Conservation (phyloP, 129 eudicot genomes). For the Ambrosia trifida region DNA sequence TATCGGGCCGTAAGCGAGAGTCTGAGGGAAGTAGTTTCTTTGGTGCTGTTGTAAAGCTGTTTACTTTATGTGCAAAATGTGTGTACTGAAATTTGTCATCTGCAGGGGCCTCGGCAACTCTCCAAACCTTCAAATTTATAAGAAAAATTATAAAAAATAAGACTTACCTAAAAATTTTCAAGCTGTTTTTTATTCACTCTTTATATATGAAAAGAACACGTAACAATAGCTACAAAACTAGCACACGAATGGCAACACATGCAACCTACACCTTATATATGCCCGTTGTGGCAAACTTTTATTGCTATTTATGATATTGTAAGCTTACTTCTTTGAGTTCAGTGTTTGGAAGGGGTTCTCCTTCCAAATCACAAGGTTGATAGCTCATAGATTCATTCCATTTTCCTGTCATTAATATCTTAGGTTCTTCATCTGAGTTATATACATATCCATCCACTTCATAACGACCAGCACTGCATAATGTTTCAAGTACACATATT, state of each 20-base stretch:
- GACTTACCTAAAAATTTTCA: too few species aligned
- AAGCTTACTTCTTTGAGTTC: slow-evolving; percentile 76
- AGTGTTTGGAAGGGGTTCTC: slow-evolving; percentile 88
- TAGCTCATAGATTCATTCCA: slow-evolving; percentile 91
- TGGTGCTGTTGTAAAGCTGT: slow-evolving; percentile 91
- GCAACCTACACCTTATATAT: not conserved
- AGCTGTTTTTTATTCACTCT: not conserved
- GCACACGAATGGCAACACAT: not conserved
- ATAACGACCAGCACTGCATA: slow-evolving; percentile 84
- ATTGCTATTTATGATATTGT: not conserved
- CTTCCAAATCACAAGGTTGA: slow-evolving; percentile 92
- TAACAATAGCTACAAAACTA: not conserved
- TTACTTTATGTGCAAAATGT: slow-evolving; percentile 86
- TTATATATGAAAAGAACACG: not conserved
- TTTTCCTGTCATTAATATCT: slow-evolving; percentile 89
- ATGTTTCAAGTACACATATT: slow-evolving; percentile 7
- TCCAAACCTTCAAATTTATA: slow-evolving; percentile 69
- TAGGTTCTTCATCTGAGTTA: slow-evolving; percentile 85
- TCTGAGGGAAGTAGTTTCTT: slow-evolving; percentile 82
- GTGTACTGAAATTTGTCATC: slow-evolving; percentile 89
- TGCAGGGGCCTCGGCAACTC: slow-evolving; percentile 62
- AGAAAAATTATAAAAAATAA: not conserved
- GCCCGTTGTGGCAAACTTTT: not conserved
- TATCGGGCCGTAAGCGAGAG: slow-evolving; percentile 88
- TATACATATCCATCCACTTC: slow-evolving; percentile 98